These are phyloP conservation scores for Trichophyton benhamiae DNA, from an alignment of 2,329 filamentous ascomycete genomes.

Conservation along the genomic window DNA sequence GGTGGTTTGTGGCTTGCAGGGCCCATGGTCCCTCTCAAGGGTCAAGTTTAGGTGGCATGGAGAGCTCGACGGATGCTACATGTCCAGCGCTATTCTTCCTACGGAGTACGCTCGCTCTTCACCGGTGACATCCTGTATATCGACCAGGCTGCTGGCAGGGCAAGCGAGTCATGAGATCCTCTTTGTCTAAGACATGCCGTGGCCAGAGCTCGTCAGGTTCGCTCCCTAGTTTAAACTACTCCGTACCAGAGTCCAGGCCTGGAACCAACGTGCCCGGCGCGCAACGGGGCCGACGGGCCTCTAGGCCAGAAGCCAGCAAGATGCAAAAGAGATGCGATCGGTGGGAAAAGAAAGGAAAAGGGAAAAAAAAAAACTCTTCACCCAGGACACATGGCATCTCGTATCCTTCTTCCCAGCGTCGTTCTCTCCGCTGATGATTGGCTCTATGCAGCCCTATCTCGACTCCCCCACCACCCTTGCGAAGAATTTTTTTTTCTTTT, in stretches of 20 bases:
- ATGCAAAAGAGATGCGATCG: not conserved
- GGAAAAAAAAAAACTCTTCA: not conserved
- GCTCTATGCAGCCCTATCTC: not conserved
- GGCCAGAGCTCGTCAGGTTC: not conserved
- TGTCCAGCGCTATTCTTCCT: too few relatives aligned
- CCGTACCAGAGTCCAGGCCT: not conserved
- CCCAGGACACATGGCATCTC: not conserved
- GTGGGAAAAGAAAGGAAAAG: not conserved
- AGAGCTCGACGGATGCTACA: too few relatives aligned
- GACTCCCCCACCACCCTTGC: not conserved
- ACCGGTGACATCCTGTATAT: too few relatives aligned
- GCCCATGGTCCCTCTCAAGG: not conserved
- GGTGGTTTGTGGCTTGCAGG: not conserved
- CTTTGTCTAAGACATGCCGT: not conserved
- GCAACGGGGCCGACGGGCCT: not conserved
- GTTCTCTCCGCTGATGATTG: not conserved
- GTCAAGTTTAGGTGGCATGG: too few relatives aligned
- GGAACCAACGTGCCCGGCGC: not conserved
- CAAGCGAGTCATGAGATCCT: not conserved
- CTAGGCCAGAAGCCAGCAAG: not conserved
- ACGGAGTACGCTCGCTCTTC: too few relatives aligned
- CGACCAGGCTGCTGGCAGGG: not conserved
- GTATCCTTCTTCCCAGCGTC: not conserved
- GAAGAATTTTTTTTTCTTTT: not conserved
- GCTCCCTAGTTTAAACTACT: too few relatives aligned